Evolutionary conservation across 2,329 filamentous ascomycete genomes (phyloP).

Genomic region (Pestalotiopsis sp.): DNA sequence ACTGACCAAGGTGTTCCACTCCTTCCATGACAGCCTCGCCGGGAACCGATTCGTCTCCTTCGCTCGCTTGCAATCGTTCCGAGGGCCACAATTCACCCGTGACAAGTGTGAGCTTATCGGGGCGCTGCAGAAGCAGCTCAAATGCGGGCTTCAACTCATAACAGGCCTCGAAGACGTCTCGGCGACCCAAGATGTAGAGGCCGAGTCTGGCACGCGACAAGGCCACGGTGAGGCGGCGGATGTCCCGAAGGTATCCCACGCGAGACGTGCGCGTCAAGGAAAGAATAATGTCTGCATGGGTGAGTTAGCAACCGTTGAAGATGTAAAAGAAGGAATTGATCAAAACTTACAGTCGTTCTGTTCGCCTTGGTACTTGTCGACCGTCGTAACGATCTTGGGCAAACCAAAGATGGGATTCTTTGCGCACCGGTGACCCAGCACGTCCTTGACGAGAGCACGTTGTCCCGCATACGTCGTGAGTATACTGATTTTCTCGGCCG

Average conservation of each 20-base stretch:
- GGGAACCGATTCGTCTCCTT: conserved; percentile 50
- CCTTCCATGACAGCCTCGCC: conserved; percentile 78
- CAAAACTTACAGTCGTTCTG: conserved; percentile 89
- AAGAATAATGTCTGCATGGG: conserved; percentile 79
- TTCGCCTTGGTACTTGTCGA: conserved; percentile 98
- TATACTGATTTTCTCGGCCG: conserved; percentile 81
- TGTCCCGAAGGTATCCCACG: conserved; percentile 90
- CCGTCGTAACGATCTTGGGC: conserved; percentile 87
- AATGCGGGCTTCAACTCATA: conserved; percentile 89
- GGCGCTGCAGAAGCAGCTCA: conserved; percentile 73
- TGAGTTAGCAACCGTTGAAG: conserved; percentile 15
- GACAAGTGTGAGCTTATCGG: conserved; percentile 79
- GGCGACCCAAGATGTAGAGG: conserved; percentile 87
- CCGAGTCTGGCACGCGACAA: conserved; percentile 90
- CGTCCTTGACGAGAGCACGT: conserved; percentile 83
- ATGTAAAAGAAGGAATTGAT: not conserved
- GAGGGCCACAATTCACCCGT: conserved; percentile 87
- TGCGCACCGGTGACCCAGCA: conserved; percentile 81
- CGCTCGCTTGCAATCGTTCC: conserved; percentile 50
- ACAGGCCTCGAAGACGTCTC: conserved; percentile 85
- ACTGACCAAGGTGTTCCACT: conserved; percentile 93
- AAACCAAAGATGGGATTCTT: conserved; percentile 85
- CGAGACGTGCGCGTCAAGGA: conserved; percentile 87
- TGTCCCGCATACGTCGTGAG: conserved; percentile 94
- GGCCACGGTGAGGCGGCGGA: conserved; percentile 91